Conservation (phyloP, 2,329 filamentous ascomycete species). For the Aureobasidium leucospermi region DNA sequence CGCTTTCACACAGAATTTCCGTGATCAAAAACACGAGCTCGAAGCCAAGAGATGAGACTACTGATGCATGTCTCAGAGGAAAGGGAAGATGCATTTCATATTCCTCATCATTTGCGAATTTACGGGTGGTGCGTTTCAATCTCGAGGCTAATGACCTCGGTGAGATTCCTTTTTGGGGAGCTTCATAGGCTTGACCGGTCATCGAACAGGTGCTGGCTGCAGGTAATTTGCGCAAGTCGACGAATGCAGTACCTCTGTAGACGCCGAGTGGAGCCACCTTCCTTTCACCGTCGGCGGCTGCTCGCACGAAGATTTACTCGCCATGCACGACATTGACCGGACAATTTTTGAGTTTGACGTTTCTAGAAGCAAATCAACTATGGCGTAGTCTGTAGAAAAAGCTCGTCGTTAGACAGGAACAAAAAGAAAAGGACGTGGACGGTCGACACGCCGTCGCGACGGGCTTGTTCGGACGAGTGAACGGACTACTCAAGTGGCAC, state of each 20-base stretch:
- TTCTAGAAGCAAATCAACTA: slow-evolving; percentile 1
- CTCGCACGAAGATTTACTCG: background rate
- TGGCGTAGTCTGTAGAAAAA: background rate
- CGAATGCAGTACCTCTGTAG: background rate
- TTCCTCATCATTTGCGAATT: background rate
- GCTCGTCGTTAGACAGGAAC: slow-evolving; percentile 2
- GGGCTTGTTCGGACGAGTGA: background rate
- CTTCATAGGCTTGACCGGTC: background rate
- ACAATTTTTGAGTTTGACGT: slow-evolving; percentile 4
- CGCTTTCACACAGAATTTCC: slow-evolving; percentile 57
- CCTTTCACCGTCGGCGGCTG: slow-evolving; percentile 7
- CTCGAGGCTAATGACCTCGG: background rate
- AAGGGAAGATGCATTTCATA: background rate
- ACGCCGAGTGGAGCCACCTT: background rate
- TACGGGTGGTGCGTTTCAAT: background rate
- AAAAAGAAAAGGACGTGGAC: background rate
- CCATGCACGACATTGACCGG: slow-evolving; percentile 10
- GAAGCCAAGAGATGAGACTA: slow-evolving; percentile 6
- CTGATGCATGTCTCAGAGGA: background rate
- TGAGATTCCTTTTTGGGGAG: background rate
- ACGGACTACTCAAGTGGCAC: background rate
- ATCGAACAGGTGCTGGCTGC: background rate
- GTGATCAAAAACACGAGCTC: slow-evolving; percentile 22
- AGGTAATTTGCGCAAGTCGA: slow-evolving; percentile 1
- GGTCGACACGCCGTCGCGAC: background rate